phyloP scores from a whole-genome alignment of 2,329 filamentous ascomycete species.

The Aspergillus nomiae region DNA sequence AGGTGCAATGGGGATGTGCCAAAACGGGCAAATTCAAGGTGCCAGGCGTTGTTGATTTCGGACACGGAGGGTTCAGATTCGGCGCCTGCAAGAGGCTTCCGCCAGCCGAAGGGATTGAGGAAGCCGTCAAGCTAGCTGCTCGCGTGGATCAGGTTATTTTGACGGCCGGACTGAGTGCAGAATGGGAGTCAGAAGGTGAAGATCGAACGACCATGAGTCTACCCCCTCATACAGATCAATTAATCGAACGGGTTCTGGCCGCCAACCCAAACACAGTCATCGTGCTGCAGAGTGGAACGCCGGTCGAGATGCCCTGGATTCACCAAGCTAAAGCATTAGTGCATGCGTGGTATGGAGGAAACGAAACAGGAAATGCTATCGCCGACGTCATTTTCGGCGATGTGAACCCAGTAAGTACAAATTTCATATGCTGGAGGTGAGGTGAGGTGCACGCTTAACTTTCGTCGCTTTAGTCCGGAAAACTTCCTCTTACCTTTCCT shows the following conservation, averaged over 20 bases:
- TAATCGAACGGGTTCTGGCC: constrained; percentile 62
- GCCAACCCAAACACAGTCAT: constrained; percentile 69
- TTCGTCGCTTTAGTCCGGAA: constrained; percentile 53
- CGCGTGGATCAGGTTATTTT: constrained; percentile 74
- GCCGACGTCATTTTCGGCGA: constrained; percentile 73
- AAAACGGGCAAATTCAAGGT: constrained; percentile 57
- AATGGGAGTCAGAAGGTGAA: constrained; percentile 72
- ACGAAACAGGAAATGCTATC: constrained; percentile 76
- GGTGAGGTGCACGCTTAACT: background rate
- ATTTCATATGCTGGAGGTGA: too few species aligned
- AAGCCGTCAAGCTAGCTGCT: constrained; percentile 65
- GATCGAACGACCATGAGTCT: constrained; percentile 49
- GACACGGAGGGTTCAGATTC: constrained; percentile 60
- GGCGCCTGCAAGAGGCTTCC: constrained; percentile 53
- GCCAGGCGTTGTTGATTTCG: constrained; percentile 49
- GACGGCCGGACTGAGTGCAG: constrained; percentile 59
- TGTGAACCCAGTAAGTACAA: constrained; percentile 56
- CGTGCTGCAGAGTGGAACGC: constrained; percentile 73
- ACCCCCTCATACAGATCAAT: constrained; percentile 52
- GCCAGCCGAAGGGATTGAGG: constrained; percentile 10
- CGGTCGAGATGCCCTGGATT: constrained; percentile 51
- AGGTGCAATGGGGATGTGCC: constrained; percentile 59
- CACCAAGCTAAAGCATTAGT: constrained; percentile 55
- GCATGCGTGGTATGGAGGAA: constrained; percentile 79
- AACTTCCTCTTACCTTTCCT: constrained; percentile 72